Evolutionary conservation across 306 rosid species (phyloP), one percentile per base, ranked within the genome.

Genomic region (Quercus rubra): DNA sequence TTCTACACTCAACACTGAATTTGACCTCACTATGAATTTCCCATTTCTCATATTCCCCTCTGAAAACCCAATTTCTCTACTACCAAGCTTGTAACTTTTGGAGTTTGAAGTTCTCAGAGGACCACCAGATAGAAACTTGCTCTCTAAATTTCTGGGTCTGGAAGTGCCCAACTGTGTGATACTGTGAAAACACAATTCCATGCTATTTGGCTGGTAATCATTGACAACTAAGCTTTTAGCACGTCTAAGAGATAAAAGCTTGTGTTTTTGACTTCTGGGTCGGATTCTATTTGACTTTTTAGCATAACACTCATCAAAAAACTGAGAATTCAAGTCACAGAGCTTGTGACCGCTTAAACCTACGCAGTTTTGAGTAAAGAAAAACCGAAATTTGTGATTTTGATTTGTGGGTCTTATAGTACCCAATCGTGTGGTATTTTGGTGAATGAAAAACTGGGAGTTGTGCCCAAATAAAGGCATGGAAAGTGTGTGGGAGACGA

Each of bases 401-500:
- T 77, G 85, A 77, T 43, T 52, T 33, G 56, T 74, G 59, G 73
- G 58, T 51, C 7, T 49, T 38, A 25, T 56, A 14, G 62, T 11
- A 20, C 75, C 43, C 43, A 31, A 1, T 23, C 69, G 46, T 70
- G 78, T 74, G 77, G 38, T 30, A 17, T 25, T 64, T 10, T 70
- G 78, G 80, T 52, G 74, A 76, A 59, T 14, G 63, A 77, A 27
- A 79, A 64, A 54, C 19, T 25, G 79, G 74, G 74, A 73, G 73
- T 71, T 58, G 58, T 35, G 79, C 41, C 74, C 64, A 43, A 74
- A 76, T 15, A 77, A 77, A 13, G 83, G 70, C 73, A 85, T 25
- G 66, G 87, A 89, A 77, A 83, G 85, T 5, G 88, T 81, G 74
- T 82, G 76, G n/a, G 49, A 55, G 68, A 25, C 63, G 68, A 43